Evolutionary conservation across 2,329 filamentous ascomycete species (phyloP), one percentile per base, ranked within the genome.

Genomic region (Stagonosporopsis tanaceti): DNA sequence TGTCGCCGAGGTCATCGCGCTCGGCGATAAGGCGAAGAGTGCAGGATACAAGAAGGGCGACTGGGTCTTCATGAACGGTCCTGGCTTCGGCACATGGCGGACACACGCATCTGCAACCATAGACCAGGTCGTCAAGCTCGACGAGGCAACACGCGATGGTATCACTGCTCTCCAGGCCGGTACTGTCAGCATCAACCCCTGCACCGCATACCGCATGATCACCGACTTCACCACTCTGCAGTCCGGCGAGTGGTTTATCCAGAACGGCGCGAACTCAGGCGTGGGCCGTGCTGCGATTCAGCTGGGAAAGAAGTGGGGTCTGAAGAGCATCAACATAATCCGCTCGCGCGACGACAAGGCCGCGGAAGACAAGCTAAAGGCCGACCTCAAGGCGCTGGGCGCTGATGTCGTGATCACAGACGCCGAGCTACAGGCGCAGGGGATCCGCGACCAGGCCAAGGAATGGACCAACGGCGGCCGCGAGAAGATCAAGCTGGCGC

Each of bases 201-300:
- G 92, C 76, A 96, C 93, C 1, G 95, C 95, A 2, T 98, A 96
- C 79, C 87, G 93, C 52, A 96, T 99, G 88, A 84, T 99, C 57
- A 87, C 88, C 54, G 91, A 94, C 73, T 97, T 94, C 71, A 87
- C 82, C 65, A 73, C 80, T 4, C 77, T 89, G 71, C 73, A 84
- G 53, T 85, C 87, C n/a, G 91, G 93, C 52, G 89, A 96, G 54
- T 99, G 94, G 93, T 92, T 97, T 73, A 88, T 99, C 44, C 95
- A 99, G 78, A 99, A 99, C 75, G 95, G 94, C 7, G 95, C 94
- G 37, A 99, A 99, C 78, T 92, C 88, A 39, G 95, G 93, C 11
- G 95, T 99, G 15, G 95, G 95, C 1, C 83, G 95, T 37, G 91
- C 93, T 2, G 94, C 92, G 11, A 95, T 98, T 63, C 95, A 99